Conservation (phyloP, 2,329 filamentous ascomycete species). For the Tolypocladium tundrense region DNA sequence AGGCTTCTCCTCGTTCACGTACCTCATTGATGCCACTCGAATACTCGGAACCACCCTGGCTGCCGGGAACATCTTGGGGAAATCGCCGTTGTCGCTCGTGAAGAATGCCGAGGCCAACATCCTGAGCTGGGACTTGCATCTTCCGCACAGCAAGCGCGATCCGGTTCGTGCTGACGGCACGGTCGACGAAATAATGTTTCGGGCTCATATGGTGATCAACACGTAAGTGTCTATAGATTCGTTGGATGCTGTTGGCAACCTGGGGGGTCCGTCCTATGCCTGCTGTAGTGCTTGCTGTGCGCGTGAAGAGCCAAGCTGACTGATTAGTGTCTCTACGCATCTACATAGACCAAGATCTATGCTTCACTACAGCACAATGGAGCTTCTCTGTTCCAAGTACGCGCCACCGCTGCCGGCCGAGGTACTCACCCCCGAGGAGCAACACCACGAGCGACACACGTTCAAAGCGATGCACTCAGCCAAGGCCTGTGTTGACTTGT, state of each 20-base stretch:
- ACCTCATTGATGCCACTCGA: conserved; percentile 64
- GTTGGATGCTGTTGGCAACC: too few relatives aligned
- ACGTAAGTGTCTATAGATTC: conserved; percentile 25
- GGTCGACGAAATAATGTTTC: conserved; percentile 72
- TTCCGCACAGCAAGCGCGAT: conserved; percentile 58
- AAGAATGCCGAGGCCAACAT: conserved; percentile 27
- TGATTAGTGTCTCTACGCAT: conserved; percentile 6
- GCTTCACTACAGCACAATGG: conserved; percentile 9
- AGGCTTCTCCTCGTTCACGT: conserved; percentile 66
- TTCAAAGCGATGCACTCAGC: conserved; percentile 7
- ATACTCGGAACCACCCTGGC: conserved; percentile 51
- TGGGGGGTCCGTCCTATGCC: not conserved
- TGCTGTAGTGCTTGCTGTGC: not conserved
- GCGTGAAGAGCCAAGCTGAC: not conserved
- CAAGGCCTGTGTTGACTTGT: conserved; percentile 7
- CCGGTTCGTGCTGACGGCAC: conserved; percentile 52
- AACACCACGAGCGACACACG: conserved; percentile 6
- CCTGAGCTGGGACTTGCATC: conserved; percentile 64
- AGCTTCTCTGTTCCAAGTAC: conserved; percentile 10
- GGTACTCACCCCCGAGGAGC: conserved; percentile 4
- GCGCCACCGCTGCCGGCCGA: conserved; percentile 8
- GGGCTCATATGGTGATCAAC: conserved; percentile 62
- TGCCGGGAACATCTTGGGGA: conserved; percentile 30
- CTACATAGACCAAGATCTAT: conserved; percentile 8
- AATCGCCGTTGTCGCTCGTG: conserved; percentile 12